Evolutionary conservation across 768 basidiomycete species (phyloP), one percentile per base, ranked within the genome.

Genomic region (Daedalea quercina): DNA sequence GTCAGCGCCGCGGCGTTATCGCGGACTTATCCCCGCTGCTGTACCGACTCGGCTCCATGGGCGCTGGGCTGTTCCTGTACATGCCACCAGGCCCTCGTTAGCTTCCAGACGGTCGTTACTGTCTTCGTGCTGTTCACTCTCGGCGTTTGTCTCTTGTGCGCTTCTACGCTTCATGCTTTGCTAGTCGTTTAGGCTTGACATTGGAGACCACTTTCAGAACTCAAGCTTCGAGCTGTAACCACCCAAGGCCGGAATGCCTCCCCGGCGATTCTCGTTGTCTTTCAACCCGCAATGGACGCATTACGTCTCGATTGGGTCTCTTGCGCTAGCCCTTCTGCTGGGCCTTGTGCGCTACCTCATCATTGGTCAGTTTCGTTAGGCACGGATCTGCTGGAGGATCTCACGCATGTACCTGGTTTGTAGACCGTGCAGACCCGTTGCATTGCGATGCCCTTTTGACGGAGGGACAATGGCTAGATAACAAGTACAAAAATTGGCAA

Each of bases 401-500:
- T 47, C 46, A 31, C 28, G 28, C 46, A 20, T 24, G 20, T 20
- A 11, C 3, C 1, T 12, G 11, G 13, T 20, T 3, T 13, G 8
- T 3, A 93, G 93, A 90, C 67, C 78, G 76, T 65, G 68, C 75
- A 7, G 92, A 94, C 67, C 81, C 85, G 13, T 73, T 78, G 50
- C 86, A 81, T 62, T 94, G 93, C 64, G 71, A 77, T 53, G 76
- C 88, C 3, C 67, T 94, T 24, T 66, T 93, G 44, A 84, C 76
- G 45, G 73, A 73, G 37, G 93, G 93, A 25, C 79, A 77, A 59
- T 95, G 92, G 92, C 66, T 92, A 51, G 92, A 92, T 64, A 65
- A 69, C 23, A 68, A 65, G 37, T 76, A 77, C 64, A 73, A 66
- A 55, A 85, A 84, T 61, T 96, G 93, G 93, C 93, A 96, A 65